Conservation (phyloP, 192 early-diverging fungal genomes). For the Spizellomyces sp. region DNA sequence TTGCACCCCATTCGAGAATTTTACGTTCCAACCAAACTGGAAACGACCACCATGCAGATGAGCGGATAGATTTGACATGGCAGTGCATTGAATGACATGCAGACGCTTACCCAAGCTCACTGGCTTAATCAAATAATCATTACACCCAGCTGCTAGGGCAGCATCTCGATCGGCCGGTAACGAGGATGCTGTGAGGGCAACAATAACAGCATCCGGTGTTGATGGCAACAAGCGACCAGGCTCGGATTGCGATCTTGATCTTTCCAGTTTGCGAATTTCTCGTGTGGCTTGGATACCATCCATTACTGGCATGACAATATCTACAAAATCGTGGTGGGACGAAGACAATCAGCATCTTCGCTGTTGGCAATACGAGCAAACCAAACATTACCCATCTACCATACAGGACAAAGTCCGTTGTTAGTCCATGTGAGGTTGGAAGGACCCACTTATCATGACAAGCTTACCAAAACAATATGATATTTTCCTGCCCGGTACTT, state of each 20-base stretch:
- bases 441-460: not conserved
- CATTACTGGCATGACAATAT: constrained; percentile 41
- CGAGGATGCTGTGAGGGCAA: constrained; percentile 83
- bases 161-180: constrained; percentile 68
- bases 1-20: constrained; percentile 90
- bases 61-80: too few relatives aligned
- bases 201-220: constrained; percentile 70
- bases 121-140: constrained; percentile 90
- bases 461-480: constrained; percentile 21
- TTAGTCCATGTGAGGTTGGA: not conserved
- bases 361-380: not conserved
- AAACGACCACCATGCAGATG: not conserved
- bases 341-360: not conserved
- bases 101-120: constrained; percentile 58
- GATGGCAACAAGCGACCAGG: constrained; percentile 1
- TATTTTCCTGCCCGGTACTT: constrained; percentile 61
- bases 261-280: constrained; percentile 50
- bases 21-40: constrained; percentile 78
- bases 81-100: too few relatives aligned
- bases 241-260: not conserved
- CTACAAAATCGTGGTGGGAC: constrained; percentile 12
- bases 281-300: constrained; percentile 32
- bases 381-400: constrained; percentile 1
- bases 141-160: constrained; percentile 83
- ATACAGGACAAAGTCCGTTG: not conserved